Evolutionary conservation across 345 rosid genomes (phyloP), one percentile per base, ranked within the genome.

Genomic region (Tarenaya hassleriana): DNA sequence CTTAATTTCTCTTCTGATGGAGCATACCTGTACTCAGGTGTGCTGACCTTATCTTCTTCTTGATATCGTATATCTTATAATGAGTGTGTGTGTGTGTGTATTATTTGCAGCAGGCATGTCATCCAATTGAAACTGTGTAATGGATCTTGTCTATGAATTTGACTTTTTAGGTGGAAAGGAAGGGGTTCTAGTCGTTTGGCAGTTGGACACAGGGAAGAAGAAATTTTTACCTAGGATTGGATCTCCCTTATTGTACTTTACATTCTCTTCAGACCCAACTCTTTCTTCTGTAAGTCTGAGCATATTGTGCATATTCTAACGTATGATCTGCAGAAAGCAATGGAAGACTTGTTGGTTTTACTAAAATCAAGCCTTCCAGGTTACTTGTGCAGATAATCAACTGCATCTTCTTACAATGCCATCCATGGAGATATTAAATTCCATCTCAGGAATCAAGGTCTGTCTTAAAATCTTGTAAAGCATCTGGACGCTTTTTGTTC

Each of bases 161-260:
- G 32, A 33, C 39, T 59, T 12, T 68, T 55, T 70, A 88, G 98
- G 98, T 67, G 98, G 98, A 56, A 81, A 75, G 53, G 98, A 92
- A 81, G 98, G 98, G 21, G 98, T 88, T 41, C 86, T 92, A 53
- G 98, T 92, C 31, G 97, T 88, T 62, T 92, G 98, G 97, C 97
- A 83, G 64, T 58, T 92, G 54, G 97, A 92, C 64, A 79, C 97
- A 0, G 95, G 98, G 71, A 88, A 83, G 81, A 88, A 92, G 81
- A 92, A 85, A 29, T 92, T 79, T 52, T 67, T 92, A 62, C 98
- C 98, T 15, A 75, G 98, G 47, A 83, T 92, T 17, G 97, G 98
- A 16, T 85, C 97, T 63, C 95, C 98, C 42, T 83, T 92, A 53
- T 47, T 81, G 50, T 81, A 75, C 68, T 85, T 72, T 63, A 71